Base-by-base conservation (phyloP, 2,329 filamentous ascomycete species). In the Endocalyx cinctus region DNA sequence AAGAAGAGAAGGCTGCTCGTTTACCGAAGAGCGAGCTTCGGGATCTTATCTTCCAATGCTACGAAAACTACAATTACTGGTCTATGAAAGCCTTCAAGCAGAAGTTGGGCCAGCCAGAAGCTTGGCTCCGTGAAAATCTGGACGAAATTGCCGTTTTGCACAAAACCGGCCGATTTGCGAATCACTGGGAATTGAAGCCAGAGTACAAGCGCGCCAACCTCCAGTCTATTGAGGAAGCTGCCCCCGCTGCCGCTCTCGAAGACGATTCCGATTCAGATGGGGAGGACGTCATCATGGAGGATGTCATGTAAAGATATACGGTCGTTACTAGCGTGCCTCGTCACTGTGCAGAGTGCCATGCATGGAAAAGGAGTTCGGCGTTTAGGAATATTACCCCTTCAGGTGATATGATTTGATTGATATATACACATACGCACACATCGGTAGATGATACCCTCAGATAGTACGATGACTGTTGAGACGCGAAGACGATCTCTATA, bases 41-140 rank as follows among this genome's bases (percentile, higher is more conserved):
- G 63, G 89, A 96, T 63, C 74, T 78, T 44, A 80, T 98, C 41
- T 88, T 90, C 67, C 66, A 74, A 30, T 84, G 82, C 55, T 98
- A 96, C 77, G 77, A 82, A 36, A 70, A 84, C 51, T 94, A 84
- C 70, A 80, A 82, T 50, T 97, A 92, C 62, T 98, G 90, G 89
- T 81, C 84, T n/a, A 85, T 97, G 71, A 89, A 87, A 54, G 78
- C 84, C 5, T 75, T 98, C 47, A 87, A 87, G 43, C 72, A 79
- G 31, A 69, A 74, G 40, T 76, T 94, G 25, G 77, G 82, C 39
- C 92, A 98, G 63, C 92, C 92, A 2, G 92, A 97, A 57, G 81
- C 84, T n/a, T 97, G 89, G 59, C 76, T 98, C 41, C 87, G 90
- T 34, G 79, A 92, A 55, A 83, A 82, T 1, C 65, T 98, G 46